A percentile compares a stretch with the other conserved stretches of the same genome.
Conservation (phyloP, 768 basidiomycete genomes). For the Collybia mongolica region DNA sequence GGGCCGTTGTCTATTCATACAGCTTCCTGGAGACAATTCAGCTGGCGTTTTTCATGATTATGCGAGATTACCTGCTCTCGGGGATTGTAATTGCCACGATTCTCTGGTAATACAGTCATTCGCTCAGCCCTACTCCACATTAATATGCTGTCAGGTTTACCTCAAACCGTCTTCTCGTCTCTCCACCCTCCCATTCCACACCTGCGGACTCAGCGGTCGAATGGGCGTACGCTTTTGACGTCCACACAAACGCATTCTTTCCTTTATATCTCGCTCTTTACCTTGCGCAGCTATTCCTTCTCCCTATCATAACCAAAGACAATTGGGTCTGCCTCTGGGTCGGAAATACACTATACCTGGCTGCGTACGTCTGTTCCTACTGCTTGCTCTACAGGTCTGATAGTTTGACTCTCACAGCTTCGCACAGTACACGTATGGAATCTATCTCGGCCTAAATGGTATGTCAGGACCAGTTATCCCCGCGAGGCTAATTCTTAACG, state of each 20-base stretch:
- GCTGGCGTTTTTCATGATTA: conserved; percentile 78
- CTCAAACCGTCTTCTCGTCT: conserved; percentile 68
- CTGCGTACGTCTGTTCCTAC: conserved; percentile 55
- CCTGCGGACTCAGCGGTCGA: conserved; percentile 74
- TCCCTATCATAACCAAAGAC: conserved; percentile 77
- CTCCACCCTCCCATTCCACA: conserved; percentile 70
- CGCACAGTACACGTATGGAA: conserved; percentile 88
- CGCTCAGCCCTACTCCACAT: not conserved
- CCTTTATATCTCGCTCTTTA: conserved; percentile 90
- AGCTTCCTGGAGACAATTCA: conserved; percentile 51
- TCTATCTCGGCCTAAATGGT: conserved; percentile 87
- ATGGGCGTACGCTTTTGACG: conserved; percentile 96
- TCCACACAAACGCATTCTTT: conserved; percentile 97
- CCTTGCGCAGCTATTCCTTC: conserved; percentile 82
- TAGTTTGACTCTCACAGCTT: conserved; percentile 45
- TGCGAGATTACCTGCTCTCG: conserved; percentile 83
- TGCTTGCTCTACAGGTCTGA: conserved; percentile 3
- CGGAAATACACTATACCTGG: conserved; percentile 90
- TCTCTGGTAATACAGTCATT: conserved; percentile 55
- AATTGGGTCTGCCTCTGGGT: conserved; percentile 95
- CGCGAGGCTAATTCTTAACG: conserved; percentile 11
- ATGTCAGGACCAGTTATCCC: conserved; percentile 1
- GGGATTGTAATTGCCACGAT: conserved; percentile 75
- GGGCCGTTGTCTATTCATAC: conserved; percentile 83
- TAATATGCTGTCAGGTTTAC: conserved; percentile 47